Conservation (phyloP, 108 stramenopile genomes). For the Bacterosira constricta region DNA sequence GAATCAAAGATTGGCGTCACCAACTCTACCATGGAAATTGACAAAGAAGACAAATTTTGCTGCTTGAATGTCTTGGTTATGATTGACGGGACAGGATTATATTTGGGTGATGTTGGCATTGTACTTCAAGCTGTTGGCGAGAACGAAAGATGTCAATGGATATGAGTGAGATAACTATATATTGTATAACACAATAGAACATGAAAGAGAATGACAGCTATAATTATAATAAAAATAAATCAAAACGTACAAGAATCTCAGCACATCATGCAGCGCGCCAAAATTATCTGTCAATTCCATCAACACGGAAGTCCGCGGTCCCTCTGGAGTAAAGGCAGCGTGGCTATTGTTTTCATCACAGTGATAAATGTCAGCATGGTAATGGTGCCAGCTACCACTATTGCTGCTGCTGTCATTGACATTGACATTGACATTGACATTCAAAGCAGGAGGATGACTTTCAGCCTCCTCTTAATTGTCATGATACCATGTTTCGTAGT, state of each 20-base stretch:
- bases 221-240: neutral
- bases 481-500: constrained; percentile 26
- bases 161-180: too few relatives aligned
- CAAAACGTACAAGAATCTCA: constrained; percentile 64
- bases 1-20: too few relatives aligned
- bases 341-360: neutral
- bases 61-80: constrained; percentile 5
- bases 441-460: neutral
- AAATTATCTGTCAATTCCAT: constrained; percentile 86
- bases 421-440: neutral
- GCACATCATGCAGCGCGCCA: constrained; percentile 86
- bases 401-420: neutral
- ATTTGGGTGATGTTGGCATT: constrained; percentile 89
- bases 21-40: constrained; percentile 67
- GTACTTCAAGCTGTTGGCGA: constrained; percentile 87
- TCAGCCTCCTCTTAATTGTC: neutral
- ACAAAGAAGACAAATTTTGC: constrained; percentile 89
- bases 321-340: too few relatives aligned
- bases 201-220: neutral
- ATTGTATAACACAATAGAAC: too few relatives aligned
- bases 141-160: too few relatives aligned
- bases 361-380: too few relatives aligned
- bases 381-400: too few relatives aligned
- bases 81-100: constrained; percentile 72
- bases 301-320: constrained; percentile 67